phyloP scores from a whole-genome alignment of 2,329 filamentous ascomycete species.

The Cytospora mali region DNA sequence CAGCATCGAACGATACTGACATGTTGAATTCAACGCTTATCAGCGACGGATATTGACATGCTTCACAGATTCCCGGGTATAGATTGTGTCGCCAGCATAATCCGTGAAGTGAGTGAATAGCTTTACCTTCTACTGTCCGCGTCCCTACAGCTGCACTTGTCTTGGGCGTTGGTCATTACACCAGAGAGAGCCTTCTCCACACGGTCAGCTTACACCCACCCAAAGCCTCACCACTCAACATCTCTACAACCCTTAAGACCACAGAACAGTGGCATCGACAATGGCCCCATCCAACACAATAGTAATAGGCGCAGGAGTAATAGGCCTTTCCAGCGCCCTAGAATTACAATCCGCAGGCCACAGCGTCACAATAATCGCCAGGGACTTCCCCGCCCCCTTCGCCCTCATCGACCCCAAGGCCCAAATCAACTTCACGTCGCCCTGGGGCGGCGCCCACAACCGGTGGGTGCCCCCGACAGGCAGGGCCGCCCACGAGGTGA shows the following conservation, averaged over 20 bases:
- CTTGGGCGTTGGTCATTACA: no score
- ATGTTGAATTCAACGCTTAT: background rate
- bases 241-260: background rate
- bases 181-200: no score
- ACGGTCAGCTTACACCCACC: no score
- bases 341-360: slow-evolving; percentile 46
- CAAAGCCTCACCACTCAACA: background rate
- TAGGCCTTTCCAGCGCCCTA: slow-evolving; percentile 53
- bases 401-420: slow-evolving; percentile 45
- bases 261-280: background rate
- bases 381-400: slow-evolving; percentile 50
- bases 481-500: slow-evolving; percentile 32
- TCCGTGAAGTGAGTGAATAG: no score
- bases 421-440: slow-evolving; percentile 57
- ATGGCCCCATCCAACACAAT: slow-evolving; percentile 32
- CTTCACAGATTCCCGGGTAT: no score
- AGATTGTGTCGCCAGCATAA: no score
- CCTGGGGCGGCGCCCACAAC: slow-evolving; percentile 61
- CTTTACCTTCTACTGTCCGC: no score
- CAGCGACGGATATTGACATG: no score
- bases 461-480: slow-evolving; percentile 48
- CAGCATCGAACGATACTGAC: background rate
- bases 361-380: slow-evolving; percentile 47
- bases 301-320: slow-evolving; percentile 50
- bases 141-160: no score